Base-by-base conservation (phyloP, 768 basidiomycete genomes). In the Trametes elegans region DNA sequence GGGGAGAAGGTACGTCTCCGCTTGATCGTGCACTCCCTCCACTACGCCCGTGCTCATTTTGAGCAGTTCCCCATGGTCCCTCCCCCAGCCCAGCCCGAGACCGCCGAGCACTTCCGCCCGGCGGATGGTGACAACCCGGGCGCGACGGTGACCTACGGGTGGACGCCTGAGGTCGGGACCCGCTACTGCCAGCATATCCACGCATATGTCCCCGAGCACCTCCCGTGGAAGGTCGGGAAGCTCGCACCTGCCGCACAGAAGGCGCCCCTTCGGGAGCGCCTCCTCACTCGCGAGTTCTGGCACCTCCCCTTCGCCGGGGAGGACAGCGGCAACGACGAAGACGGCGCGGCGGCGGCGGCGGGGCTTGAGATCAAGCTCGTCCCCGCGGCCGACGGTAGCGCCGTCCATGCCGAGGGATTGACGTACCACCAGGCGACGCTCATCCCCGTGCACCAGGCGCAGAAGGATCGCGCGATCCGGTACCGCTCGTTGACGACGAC, bases 141-240 rank as follows among this genome's bases (percentile, higher is more conserved):
- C 26, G 23, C 16, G 35, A 16, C 39, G 28, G n/a, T 41, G 36
- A 28, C 32, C 40, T 18, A 32, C 34, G 26, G 40, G 27, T 28
- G 24, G 29, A 55, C 53, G 8, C 53, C 53, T 27, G 53, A 24
- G 38, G 44, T 41, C 35, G 61, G 61, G 24, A 51, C 61, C 21
- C 61, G 61, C 32, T 62, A 62, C 57, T 62, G 61, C 57, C 49
- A 55, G 44, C 53, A 58, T 24, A 42, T 62, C 32, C 46, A 62
- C 38, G 61, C 53, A 16, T 55, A 44, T 40, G 61, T 62, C 18
- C 61, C 61, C 49, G 57, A 41, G 45, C 38, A 62, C 50, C 57
- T 62, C 13, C 43, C 61, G 13, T 62, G 59, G 57, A 51, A 46
- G 48, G 35, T 59, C 39, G 57, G 57, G 31, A 50, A 48, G 53